Evolutionary conservation across 148 eudicot species (phyloP), one percentile per base, ranked within the genome.

Genomic region (Chenopodium berlandieri): DNA sequence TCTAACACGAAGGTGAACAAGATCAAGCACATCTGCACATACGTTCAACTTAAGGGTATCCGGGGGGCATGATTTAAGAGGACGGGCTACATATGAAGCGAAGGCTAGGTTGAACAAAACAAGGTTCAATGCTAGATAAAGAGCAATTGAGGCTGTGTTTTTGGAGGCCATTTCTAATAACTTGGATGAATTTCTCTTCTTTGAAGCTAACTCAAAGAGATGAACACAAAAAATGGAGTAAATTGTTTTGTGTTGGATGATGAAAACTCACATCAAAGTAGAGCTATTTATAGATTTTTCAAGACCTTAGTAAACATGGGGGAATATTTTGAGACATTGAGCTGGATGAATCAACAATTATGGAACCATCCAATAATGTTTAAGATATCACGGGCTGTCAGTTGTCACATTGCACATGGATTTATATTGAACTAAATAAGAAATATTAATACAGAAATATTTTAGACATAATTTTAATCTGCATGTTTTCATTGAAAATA

Each of bases 21-120:
- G 75, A 47, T 47, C 75, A 17, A 72, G 75, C 52, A 72, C 75
- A 20, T 72, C 75, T 13, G 54, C 75, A 9, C 75, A 72, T 22
- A 68, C 72, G 1, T 68, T 68, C 44, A 68, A 32, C 72, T 68
- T 68, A 31, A 68, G 72, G 72, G 72, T 32, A 31, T 68, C 72
- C 4, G 46, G 46, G 46, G 72, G 72, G 9, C 72, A 68, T 9
- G 72, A 30, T 9, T 68, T 5, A 11, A 68, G 4, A 14, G 72
- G 72, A 12, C 44, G 72, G 1, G 72, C 20, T 16, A 68, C 72
- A 17, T 31, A 30, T 3, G 40, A 32, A 30, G 72, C 16, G 11
- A 68, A 31, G 19, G 20, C 72, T 2, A 68, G 72, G 72, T 68
- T 68, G 8, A 31, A 68, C 20, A 68, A 31, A 4, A 32, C 40